Evolutionary conservation across 345 rosid species (phyloP).

Genomic region (Brassica incana): DNA sequence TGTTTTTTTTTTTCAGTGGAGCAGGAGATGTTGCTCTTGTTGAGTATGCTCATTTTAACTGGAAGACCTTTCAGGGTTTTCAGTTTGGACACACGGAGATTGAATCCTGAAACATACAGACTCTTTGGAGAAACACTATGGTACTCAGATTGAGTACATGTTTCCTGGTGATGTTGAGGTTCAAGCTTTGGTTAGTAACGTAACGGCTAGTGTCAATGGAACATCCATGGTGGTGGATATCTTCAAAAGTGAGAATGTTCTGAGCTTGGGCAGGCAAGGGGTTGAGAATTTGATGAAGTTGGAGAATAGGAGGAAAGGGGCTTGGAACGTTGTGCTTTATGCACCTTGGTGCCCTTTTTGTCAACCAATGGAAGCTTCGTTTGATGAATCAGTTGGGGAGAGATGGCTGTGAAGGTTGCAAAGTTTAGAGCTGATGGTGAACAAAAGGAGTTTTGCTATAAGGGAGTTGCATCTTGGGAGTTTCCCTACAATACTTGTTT

Average conservation of each 20-base stretch:
- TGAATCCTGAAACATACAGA: constrained; percentile 80
- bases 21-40: constrained; percentile 93
- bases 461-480: constrained; percentile 30
- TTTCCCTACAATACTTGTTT: constrained; percentile 84
- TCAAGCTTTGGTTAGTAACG: constrained; percentile 31
- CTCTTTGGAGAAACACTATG: constrained; percentile 85
- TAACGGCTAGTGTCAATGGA: constrained; percentile 39
- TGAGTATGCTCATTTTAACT: constrained; percentile 85
- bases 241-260: constrained; percentile 62
- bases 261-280: constrained; percentile 64
- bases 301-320: constrained; percentile 56
- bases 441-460: constrained; percentile 65
- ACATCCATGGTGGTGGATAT: constrained; percentile 44
- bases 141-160: constrained; percentile 38
- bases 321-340: no score
- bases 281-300: constrained; percentile 69
- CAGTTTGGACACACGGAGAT: constrained; percentile 90
- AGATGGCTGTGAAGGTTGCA: no score
- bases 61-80: constrained; percentile 87
- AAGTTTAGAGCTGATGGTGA: constrained; percentile 61
- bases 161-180: neutral
- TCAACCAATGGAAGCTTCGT: constrained; percentile 84
- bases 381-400: constrained; percentile 39
- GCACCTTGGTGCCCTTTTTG: constrained; percentile 89
- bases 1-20: constrained; percentile 45